Percentiles rank a stretch among this genome's conserved stretches.
phyloP scores from a whole-genome alignment of 106 monocot species.

The Phalaenopsis aphrodite region DNA sequence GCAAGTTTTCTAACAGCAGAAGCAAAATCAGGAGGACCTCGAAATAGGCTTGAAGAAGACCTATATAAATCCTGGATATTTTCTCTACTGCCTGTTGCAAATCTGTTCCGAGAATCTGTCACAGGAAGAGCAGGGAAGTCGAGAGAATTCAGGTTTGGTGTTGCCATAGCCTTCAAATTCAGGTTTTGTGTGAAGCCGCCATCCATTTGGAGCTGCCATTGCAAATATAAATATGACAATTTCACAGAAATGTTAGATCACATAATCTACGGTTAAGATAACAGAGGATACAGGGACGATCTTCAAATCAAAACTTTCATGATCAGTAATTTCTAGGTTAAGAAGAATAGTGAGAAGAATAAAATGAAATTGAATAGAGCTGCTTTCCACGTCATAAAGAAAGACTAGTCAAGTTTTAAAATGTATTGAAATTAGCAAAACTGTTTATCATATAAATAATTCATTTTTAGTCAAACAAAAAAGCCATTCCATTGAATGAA shows the following conservation, averaged over 20 bases:
- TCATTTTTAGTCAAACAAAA: neutral
- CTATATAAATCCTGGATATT: conserved; percentile 25
- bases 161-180: conserved; percentile 31
- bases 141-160: conserved; percentile 36
- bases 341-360: neutral
- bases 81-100: conserved; percentile 21
- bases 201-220: conserved; percentile 64
- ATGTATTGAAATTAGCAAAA: too few species aligned
- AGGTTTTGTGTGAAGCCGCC: conserved; percentile 39
- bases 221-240: neutral
- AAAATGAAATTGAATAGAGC: neutral
- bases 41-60: conserved; percentile 31
- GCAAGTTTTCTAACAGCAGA: conserved; percentile 51
- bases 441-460: too few species aligned
- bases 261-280: neutral
- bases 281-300: neutral
- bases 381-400: too few species aligned
- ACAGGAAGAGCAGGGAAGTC: conserved; percentile 47
- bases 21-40: conserved; percentile 46
- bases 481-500: neutral
- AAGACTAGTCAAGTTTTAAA: too few species aligned
- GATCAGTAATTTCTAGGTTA: too few species aligned
- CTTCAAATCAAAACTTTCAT: neutral
- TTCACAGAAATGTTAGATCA: neutral
- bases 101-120: conserved; percentile 34